These are phyloP conservation scores for Linderniella brevidens DNA, from an alignment of 257 asterid genomes.

Conservation along the genomic window DNA sequence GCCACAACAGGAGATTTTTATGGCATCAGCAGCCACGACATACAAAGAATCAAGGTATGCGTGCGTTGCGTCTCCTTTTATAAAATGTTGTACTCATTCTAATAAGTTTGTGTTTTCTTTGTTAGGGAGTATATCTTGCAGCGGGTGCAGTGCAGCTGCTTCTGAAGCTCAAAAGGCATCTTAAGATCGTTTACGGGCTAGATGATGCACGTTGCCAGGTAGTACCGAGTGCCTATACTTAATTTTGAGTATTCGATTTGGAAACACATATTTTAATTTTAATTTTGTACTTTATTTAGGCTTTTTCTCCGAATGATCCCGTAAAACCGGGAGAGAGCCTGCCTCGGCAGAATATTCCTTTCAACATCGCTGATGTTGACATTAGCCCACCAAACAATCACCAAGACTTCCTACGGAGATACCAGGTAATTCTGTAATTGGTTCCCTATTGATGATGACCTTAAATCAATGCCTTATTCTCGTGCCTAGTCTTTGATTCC, in stretches of 20 bases:
- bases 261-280: neutral
- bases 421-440: conserved; percentile 43
- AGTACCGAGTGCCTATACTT: conserved; percentile 19
- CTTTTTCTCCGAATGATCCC: conserved; percentile 70
- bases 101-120: conserved; percentile 10
- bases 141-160: conserved; percentile 88
- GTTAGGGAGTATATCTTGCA: conserved; percentile 68
- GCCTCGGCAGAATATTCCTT: conserved; percentile 45
- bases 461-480: conserved; percentile 1
- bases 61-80: too few species aligned
- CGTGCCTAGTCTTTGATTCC: neutral
- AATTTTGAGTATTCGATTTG: neutral
- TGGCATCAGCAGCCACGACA: too few species aligned
- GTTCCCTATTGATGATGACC: conserved; percentile 5
- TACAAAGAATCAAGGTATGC: too few species aligned
- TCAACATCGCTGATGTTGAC: conserved; percentile 41
- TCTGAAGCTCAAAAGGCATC: conserved; percentile 85
- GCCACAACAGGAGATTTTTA: too few species aligned
- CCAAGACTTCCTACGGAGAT: conserved; percentile 51
- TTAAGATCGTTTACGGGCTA: conserved; percentile 69
- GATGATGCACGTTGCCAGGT: conserved; percentile 94
- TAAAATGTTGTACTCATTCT: too few species aligned
- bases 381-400: conserved; percentile 49
- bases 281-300: conserved; percentile 19
- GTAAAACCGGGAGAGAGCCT: conserved; percentile 65